Evolutionary conservation across 2,329 filamentous ascomycete species (phyloP).

Genomic region (Paraconiothyrium brasiliense): DNA sequence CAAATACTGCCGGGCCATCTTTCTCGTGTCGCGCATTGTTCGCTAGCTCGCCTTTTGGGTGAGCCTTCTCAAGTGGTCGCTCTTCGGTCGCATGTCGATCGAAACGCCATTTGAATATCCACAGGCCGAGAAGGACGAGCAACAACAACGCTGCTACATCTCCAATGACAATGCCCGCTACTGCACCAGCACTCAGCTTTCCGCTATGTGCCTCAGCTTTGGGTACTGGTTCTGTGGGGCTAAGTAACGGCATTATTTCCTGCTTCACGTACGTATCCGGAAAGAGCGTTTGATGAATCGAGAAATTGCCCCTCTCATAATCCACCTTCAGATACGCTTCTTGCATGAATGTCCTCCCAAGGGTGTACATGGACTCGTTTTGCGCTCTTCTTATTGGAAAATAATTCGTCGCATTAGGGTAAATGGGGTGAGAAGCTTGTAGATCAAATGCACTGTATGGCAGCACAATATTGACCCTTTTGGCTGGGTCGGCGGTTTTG

Average conservation of each 20-base stretch:
- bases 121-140: not conserved
- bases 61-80: not conserved
- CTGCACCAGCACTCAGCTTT: not conserved
- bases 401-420: constrained; percentile 69
- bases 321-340: constrained; percentile 64
- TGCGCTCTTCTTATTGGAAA: constrained; percentile 69
- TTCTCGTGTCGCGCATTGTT: constrained; percentile 1
- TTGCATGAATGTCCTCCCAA: constrained; percentile 73
- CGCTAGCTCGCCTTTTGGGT: not conserved
- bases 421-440: constrained; percentile 58
- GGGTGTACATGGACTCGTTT: constrained; percentile 63
- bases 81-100: not conserved
- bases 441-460: constrained; percentile 59
- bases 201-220: not conserved
- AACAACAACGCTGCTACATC: not conserved
- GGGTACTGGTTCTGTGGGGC: not conserved
- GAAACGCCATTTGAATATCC: not conserved
- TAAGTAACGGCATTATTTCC: constrained; percentile 15
- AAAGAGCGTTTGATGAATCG: constrained; percentile 23
- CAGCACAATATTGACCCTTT: constrained; percentile 50
- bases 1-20: constrained; percentile 7
- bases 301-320: constrained; percentile 54
- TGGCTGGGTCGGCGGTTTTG: constrained; percentile 31
- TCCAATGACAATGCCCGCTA: constrained; percentile 1
- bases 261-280: constrained; percentile 17